Evolutionary conservation across 169 alveolate species (phyloP), one percentile per base, ranked within the genome.

Genomic region (Plasmodium falciparum): DNA sequence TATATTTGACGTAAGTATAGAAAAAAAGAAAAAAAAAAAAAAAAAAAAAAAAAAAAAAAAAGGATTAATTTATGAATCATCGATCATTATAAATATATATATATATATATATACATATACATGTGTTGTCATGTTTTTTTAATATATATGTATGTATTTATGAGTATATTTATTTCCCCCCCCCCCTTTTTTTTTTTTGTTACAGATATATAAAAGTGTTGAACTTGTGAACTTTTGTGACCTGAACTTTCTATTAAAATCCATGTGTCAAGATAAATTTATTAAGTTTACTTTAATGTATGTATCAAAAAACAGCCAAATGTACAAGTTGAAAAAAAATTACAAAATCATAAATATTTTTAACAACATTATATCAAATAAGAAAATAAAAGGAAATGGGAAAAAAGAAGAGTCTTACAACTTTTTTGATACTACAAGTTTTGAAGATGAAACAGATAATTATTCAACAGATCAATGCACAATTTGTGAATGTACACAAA

Each of bases 171-270:
- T 54, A 54, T 54, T 1, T 58, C 11, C 43, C 49, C 22, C 22
- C 22, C 22, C 22, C 22, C 22, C 2, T 58, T 33, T 17, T 2
- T 58, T 33, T 17, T 43, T 39, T 45, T 39, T 65, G 3, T 54
- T 71, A 20, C 73, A 80, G 90, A 80, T 80, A 54, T 80, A 58
- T 67, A 80, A 69, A 63, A 80, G 65, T 43, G 50, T 56, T 6
- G 90, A 80, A 80, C 33, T 80, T 39, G 17, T 80, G 61, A 80
- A 61, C 52, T 70, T 80, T 49, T 66, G 90, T 49, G 90, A 80
- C 20, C 33, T 80, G 56, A 80, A 33, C 50, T 43, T 70, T 49
- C 70, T 80, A 7, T 63, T 80, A 67, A 80, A 59, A 54, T 78
- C 83, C n/a, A 80, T 80, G 90, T 80, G 73, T 17, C 73, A 80